Evolutionary conservation across 306 rosid genomes (phyloP), one percentile per base, ranked within the genome.

Genomic region (Styphnolobium japonicum): DNA sequence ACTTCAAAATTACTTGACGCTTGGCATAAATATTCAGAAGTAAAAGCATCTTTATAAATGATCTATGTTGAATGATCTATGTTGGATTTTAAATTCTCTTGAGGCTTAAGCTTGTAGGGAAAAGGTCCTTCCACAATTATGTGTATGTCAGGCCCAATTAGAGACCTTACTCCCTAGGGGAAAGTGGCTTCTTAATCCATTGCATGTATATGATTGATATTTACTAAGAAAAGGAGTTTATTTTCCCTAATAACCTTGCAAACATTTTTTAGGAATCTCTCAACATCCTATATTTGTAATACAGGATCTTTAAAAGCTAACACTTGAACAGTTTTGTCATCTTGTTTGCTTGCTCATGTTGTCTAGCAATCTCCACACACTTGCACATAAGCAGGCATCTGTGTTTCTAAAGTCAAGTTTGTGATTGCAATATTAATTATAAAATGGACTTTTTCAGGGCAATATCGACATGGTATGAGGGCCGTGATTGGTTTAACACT

Each of bases 391-490:
- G 23, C 3, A 14, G 16, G 10, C 27, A 36, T 16, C 11, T 39
- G 12, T 19, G 29, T 80, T 79, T 48, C 45, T 52, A 5, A 10
- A 60, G 4, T 36, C 49, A 27, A 53, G 25, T 68, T 46, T 68
- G 34, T 56, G 6, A 8, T 9, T 29, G 49, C 53, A 66, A 60
- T 61, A 73, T 57, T 65, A 69, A 51, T 62, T 33, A 39, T 15
- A 9, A 10, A 74, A 52, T 57, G 56, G 37, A 27, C 66, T 64
- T 83, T 66, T 85, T 48, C 89, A 94, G 97, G 88, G 97, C 98
- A 67, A 86, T 94, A 75, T 75, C 92, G 0, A 88, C 90, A 10
- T 92, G 96, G 96, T 92, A 85, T 46, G 83, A 82, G 0, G 56
- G 75, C 46, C 89, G 91, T 61, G 88, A 73, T 37, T 86, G 94